phyloP scores from a whole-genome alignment of 331 rosid species.

The Telfairia occidentalis region DNA sequence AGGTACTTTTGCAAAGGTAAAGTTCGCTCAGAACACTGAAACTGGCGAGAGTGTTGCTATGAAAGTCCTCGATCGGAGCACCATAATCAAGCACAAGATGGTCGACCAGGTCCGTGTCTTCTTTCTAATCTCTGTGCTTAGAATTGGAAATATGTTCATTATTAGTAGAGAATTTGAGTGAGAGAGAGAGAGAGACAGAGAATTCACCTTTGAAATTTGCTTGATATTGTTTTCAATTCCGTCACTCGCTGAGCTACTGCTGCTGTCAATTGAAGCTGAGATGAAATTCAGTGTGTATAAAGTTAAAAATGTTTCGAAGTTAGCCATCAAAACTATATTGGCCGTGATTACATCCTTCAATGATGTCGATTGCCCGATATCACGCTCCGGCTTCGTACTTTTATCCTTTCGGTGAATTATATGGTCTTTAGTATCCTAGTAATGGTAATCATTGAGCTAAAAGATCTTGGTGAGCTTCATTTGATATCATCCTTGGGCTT shows the following conservation, averaged over 20 bases:
- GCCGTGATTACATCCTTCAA: constrained; percentile 5
- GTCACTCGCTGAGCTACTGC: neutral
- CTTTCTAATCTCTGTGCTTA: neutral
- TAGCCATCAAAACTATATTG: neutral
- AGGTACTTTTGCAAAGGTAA: constrained; percentile 86
- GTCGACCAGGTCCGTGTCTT: constrained; percentile 59
- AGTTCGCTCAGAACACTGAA: constrained; percentile 88
- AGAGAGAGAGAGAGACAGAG: neutral
- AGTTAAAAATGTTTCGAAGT: neutral
- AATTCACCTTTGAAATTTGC: neutral
- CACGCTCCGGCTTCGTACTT: neutral
- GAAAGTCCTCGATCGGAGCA: constrained; percentile 75
- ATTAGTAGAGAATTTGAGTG: neutral
- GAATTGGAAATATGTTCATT: neutral
- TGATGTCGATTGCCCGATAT: neutral
- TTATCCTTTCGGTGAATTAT: neutral
- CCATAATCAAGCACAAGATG: constrained; percentile 88
- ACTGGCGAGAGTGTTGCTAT: constrained; percentile 90
- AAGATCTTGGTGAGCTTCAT: neutral
- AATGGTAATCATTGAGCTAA: neutral
- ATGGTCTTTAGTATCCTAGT: neutral
- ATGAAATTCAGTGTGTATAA: neutral
- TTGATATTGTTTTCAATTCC: neutral
- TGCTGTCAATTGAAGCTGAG: neutral
- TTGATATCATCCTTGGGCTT: neutral